Evolutionary conservation across 2,329 filamentous ascomycete genomes (phyloP), one percentile per base, ranked within the genome.

Genomic region (Xylariaceae sp.): DNA sequence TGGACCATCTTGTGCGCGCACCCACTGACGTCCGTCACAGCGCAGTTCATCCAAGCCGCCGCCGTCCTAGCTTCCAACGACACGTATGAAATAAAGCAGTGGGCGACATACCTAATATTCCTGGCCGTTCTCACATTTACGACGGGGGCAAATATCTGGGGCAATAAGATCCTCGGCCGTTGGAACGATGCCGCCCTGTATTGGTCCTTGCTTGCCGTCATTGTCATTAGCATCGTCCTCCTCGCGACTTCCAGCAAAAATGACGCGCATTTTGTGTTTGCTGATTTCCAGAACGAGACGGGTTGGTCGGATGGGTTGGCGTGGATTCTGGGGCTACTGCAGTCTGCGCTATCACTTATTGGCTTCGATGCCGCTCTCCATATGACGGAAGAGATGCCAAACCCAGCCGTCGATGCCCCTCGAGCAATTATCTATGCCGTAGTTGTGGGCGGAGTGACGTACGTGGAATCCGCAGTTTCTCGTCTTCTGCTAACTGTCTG

Each of bases 271-370:
- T 78, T 72, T 53, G 75, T 79, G 9, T 80, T 79, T 51, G 64
- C 71, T 5, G 66, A 73, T 10, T 78, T 77, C 46, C 61, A 64
- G n/a, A 80, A 80, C 58, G 69, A 71, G 27, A 76, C 73, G 1
- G 75, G 75, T 2, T 79, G 76, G 76, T 66, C 71, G 1, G 73
- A 77, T 42, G 77, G 77, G 1, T 65, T 79, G 13, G 68, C 77
- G 0, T 80, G 77, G 77, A 71, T 79, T 11, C 62, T 80, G 1
- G 77, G 77, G 0, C 66, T 80, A 2, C 63, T 80, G 1, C 77
- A 76, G 60, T 72, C 50, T 59, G 72, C 67, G 53, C 64, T 58
- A 47, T 72, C 72, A 13, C 63, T 72, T 36, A 71, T 72, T 50
- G 75, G 74, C 11, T 80, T 77, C 52, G 77, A 79, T 50, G 75